These are phyloP conservation scores for Alloascoidea hylecoeti DNA, from an alignment of 805 yeast genomes.

Conservation along the genomic window DNA sequence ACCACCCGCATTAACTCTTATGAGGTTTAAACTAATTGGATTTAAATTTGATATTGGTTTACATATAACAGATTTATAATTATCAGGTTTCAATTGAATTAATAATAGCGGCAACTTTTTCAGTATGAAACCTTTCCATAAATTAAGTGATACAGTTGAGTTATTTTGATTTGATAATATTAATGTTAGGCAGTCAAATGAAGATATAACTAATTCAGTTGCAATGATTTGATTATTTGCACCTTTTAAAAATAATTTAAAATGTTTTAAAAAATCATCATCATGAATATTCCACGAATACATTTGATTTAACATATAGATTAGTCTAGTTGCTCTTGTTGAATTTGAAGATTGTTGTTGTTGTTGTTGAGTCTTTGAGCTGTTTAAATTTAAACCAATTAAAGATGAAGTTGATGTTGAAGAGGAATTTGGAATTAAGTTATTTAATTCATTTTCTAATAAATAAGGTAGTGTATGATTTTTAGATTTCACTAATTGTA, in stretches of 20 bases:
- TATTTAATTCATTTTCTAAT: background rate
- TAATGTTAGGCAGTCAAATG: constrained; percentile 28
- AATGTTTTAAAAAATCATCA: constrained; percentile 16
- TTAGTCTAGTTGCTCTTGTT: background rate
- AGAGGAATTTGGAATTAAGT: background rate
- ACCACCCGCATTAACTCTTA: constrained; percentile 19
- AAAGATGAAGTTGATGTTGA: background rate
- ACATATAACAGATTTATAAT: constrained; percentile 14
- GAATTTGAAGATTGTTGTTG: background rate
- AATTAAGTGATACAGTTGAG: constrained; percentile 19
- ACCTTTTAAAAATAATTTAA: constrained; percentile 19
- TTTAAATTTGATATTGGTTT: constrained; percentile 20
- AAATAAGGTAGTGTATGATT: background rate
- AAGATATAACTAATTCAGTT: constrained; percentile 25
- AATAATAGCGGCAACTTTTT: constrained; percentile 33
- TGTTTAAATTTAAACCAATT: too few relatives aligned
- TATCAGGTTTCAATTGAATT: constrained; percentile 16
- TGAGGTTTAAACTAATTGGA: constrained; percentile 18
- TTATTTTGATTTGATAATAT: constrained; percentile 20
- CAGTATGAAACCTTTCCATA: constrained; percentile 30
- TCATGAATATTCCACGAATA: constrained; percentile 19
- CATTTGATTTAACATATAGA: constrained; percentile 13
- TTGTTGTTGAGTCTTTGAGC: too few relatives aligned
- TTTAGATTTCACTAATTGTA: background rate
- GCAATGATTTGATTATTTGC: constrained; percentile 13